phyloP scores from a whole-genome alignment of 345 rosid genomes.

The Sonneratia caseolaris region DNA sequence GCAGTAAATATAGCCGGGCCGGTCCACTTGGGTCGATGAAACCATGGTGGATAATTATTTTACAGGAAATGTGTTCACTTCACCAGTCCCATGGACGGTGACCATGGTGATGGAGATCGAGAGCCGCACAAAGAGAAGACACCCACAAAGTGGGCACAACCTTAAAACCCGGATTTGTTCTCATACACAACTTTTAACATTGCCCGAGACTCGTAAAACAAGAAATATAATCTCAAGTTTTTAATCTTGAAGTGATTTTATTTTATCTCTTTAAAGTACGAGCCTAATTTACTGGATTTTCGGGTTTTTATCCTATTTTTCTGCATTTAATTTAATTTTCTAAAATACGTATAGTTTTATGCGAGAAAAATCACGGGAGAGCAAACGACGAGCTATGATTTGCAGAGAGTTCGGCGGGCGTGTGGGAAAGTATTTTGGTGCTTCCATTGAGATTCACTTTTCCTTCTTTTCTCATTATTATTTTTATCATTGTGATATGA shows the following conservation, averaged over 20 bases:
- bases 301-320: too few relatives aligned
- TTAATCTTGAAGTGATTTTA: too few relatives aligned
- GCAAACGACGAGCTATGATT: conserved; percentile 1
- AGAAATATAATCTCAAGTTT: too few relatives aligned
- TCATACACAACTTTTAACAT: too few relatives aligned
- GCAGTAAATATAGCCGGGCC: neutral
- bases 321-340: too few relatives aligned
- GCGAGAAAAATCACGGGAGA: neutral
- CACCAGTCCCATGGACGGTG: neutral
- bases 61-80: neutral
- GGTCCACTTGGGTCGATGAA: neutral
- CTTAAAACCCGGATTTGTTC: neutral
- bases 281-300: too few relatives aligned
- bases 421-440: conserved; percentile 9
- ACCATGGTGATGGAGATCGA: neutral
- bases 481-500: too few relatives aligned
- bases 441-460: too few relatives aligned
- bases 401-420: conserved; percentile 21
- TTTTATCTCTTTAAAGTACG: too few relatives aligned
- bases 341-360: too few relatives aligned
- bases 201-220: too few relatives aligned
- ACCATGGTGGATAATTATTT: neutral
- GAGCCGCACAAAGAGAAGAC: neutral
- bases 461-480: too few relatives aligned
- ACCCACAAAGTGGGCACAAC: neutral